Evolutionary conservation across 169 alveolate genomes (phyloP).

Genomic region (Cryptosporidium ubiquitum): DNA sequence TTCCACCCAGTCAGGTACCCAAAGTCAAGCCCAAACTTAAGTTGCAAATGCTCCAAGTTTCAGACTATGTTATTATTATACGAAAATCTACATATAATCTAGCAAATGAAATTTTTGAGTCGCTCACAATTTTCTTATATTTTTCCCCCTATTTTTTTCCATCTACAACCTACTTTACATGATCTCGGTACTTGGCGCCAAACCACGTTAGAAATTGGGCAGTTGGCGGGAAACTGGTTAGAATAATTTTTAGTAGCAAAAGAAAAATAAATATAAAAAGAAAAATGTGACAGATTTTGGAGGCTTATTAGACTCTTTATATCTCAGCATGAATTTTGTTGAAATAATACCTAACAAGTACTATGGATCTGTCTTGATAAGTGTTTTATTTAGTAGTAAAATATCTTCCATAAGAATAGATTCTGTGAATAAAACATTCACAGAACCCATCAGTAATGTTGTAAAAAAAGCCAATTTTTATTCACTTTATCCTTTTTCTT

Average conservation of each 20-base stretch:
- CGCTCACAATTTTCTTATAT: neutral
- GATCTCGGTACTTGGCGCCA: slow-evolving; percentile 38
- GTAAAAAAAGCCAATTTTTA: neutral
- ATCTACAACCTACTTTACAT: slow-evolving; percentile 15
- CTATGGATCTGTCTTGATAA: slow-evolving; percentile 42
- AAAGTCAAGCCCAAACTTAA: neutral
- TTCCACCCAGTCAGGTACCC: too few relatives aligned
- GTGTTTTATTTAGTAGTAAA: slow-evolving; percentile 10
- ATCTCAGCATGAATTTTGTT: neutral
- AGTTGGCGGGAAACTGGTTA: neutral
- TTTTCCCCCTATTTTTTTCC: neutral
- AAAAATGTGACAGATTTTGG: slow-evolving; percentile 58
- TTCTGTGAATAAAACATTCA: slow-evolving; percentile 13
- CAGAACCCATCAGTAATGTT: neutral
- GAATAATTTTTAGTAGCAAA: neutral
- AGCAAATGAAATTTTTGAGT: neutral
- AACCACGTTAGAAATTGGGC: neutral
- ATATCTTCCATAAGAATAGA: neutral
- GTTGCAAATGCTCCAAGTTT: neutral
- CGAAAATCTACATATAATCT: neutral
- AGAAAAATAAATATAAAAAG: neutral
- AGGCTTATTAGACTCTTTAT: slow-evolving; percentile 43
- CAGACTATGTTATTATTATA: too few relatives aligned
- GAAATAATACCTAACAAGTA: slow-evolving; percentile 22
- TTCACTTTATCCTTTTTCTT: neutral